These are phyloP conservation scores for Fraxinus dipetala DNA, from an alignment of 305 asterid species.

Conservation along the genomic window DNA sequence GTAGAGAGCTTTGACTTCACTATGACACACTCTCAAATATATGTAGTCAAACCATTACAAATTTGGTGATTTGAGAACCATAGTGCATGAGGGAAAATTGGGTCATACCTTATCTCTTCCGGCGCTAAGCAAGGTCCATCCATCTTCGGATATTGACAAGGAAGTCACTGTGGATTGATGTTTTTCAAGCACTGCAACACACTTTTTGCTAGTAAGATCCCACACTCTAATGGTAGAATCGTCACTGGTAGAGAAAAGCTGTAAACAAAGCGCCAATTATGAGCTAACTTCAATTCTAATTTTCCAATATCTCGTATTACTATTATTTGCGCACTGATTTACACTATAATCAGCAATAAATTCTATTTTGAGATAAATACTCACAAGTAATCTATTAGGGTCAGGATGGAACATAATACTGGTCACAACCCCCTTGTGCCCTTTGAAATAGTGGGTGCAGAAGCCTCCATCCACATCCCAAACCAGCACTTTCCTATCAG, in stretches of 20 bases:
- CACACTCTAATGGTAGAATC: constrained; percentile 74
- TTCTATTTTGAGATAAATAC: constrained; percentile 28
- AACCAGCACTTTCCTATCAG: constrained; percentile 90
- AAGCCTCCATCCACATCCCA: constrained; percentile 98
- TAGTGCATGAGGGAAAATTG: background rate
- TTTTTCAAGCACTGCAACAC: constrained; percentile 67
- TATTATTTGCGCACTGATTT: background rate
- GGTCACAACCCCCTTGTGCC: constrained; percentile 92
- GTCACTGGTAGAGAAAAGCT: constrained; percentile 89
- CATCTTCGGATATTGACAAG: constrained; percentile 80
- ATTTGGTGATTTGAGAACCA: constrained; percentile 8
- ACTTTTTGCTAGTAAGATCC: constrained; percentile 78
- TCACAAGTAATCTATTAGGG: constrained; percentile 67
- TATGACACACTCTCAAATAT: background rate
- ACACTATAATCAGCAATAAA: constrained; percentile 2
- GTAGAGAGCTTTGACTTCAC: background rate
- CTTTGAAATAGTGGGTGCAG: constrained; percentile 91
- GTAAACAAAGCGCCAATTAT: constrained; percentile 22
- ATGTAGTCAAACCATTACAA: background rate
- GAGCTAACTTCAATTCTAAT: constrained; percentile 4
- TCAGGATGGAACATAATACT: constrained; percentile 76
- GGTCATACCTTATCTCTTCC: constrained; percentile 87
- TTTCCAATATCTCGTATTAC: constrained; percentile 6
- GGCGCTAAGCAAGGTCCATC: constrained; percentile 80
- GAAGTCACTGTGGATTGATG: constrained; percentile 94